Evolutionary conservation across 2,329 filamentous ascomycete genomes (phyloP).

Genomic region (Hypoxylon sp.): DNA sequence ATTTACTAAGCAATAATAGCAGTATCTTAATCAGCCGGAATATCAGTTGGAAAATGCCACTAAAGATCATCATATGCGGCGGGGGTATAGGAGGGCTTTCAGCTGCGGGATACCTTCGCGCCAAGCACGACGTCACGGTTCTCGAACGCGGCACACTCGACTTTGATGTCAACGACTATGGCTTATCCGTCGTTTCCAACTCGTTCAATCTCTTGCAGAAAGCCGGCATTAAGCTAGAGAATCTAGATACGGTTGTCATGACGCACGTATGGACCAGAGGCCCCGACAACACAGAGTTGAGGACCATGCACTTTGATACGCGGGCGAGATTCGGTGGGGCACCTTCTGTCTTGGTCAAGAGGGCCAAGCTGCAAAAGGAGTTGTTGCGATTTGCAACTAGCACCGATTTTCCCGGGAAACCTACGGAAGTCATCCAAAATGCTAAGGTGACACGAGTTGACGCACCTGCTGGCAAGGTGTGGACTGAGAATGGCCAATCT

Average conservation of each 20-base stretch:
- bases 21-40: too few relatives aligned
- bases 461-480: slow-evolving; percentile 31
- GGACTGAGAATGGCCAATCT: slow-evolving; percentile 32
- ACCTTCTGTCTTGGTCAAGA: slow-evolving; percentile 34
- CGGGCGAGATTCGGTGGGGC: slow-evolving; percentile 31
- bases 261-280: slow-evolving; percentile 35
- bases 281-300: slow-evolving; percentile 29
- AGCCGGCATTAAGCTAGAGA: slow-evolving; percentile 32
- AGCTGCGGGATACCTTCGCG: slow-evolving; percentile 39
- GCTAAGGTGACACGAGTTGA: slow-evolving; percentile 39
- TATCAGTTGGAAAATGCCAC: slow-evolving; percentile 32
- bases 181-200: slow-evolving; percentile 36
- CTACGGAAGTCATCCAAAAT: slow-evolving; percentile 28
- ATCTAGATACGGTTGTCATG: slow-evolving; percentile 37
- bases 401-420: slow-evolving; percentile 25
- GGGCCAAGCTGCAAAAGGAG: slow-evolving; percentile 35
- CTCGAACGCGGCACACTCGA: slow-evolving; percentile 37
- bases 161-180: slow-evolving; percentile 35
- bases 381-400: slow-evolving; percentile 35
- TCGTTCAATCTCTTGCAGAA: slow-evolving; percentile 36
- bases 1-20: too few relatives aligned
- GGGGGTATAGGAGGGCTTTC: slow-evolving; percentile 39
- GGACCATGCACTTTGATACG: slow-evolving; percentile 35
- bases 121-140: slow-evolving; percentile 38
- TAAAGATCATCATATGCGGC: slow-evolving; percentile 38